A percentile compares a stretch with the other conserved stretches of the same genome.
phyloP scores from a whole-genome alignment of 2,329 filamentous ascomycete species.

The Orbilia ellipsospora region DNA sequence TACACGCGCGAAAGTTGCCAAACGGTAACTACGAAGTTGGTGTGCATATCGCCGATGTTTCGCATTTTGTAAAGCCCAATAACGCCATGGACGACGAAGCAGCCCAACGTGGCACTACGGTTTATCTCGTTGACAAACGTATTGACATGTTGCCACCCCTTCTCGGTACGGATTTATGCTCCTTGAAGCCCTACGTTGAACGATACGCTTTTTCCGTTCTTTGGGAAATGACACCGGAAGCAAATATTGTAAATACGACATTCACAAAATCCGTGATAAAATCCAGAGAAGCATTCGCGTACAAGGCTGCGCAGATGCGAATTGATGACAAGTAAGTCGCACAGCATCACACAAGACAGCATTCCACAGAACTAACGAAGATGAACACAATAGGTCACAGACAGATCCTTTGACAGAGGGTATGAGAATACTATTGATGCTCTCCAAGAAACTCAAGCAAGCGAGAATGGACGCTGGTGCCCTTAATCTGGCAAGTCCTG shows the following conservation, averaged over 20 bases:
- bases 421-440: slow-evolving; percentile 84
- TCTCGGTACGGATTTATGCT: slow-evolving; percentile 94
- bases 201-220: slow-evolving; percentile 85
- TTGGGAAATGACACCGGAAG: slow-evolving; percentile 88
- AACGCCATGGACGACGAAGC: slow-evolving; percentile 98
- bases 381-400: slow-evolving; percentile 64
- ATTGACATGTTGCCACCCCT: slow-evolving; percentile 99
- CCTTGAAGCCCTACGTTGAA: slow-evolving; percentile 97
- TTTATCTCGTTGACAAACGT: slow-evolving; percentile 97
- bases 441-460: slow-evolving; percentile 92
- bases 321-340: slow-evolving; percentile 80
- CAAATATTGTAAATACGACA: slow-evolving; percentile 82
- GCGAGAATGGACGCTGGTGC: slow-evolving; percentile 97
- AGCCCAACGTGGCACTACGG: slow-evolving; percentile 91
- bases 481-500: slow-evolving; percentile 94
- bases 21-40: slow-evolving; percentile 97
- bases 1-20: slow-evolving; percentile 83
- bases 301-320: slow-evolving; percentile 92
- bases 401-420: slow-evolving; percentile 89
- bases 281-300: slow-evolving; percentile 95
- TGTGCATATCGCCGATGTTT: slow-evolving; percentile 99
- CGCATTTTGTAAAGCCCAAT: slow-evolving; percentile 95
- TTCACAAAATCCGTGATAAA: slow-evolving; percentile 99
- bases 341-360: not conserved
- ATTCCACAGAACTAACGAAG: slow-evolving; percentile 7